These are phyloP conservation scores for Salix suchowensis DNA, from an alignment of 345 rosid species.

Conservation along the genomic window DNA sequence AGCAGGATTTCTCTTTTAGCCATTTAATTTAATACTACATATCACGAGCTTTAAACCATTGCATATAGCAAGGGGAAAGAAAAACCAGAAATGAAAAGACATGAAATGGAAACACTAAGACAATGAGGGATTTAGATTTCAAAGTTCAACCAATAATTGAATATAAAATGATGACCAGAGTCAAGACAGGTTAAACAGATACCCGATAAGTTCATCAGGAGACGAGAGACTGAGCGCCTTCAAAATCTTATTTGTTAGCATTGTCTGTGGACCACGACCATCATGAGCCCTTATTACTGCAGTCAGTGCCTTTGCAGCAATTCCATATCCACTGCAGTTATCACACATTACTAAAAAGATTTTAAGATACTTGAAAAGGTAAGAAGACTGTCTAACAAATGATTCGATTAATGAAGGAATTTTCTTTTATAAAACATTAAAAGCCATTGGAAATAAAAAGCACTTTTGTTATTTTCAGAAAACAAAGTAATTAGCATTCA, in stretches of 20 bases:
- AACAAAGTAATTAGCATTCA: neutral
- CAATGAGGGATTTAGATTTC: neutral
- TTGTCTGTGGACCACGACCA: conserved; percentile 81
- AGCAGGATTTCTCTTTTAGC: neutral
- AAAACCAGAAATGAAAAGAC: neutral
- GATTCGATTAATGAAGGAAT: neutral
- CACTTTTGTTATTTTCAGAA: neutral
- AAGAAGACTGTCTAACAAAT: neutral
- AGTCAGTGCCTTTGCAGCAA: conserved; percentile 86
- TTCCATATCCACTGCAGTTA: conserved; percentile 76
- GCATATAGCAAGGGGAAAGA: neutral
- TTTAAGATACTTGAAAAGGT: neutral
- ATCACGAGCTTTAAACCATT: neutral
- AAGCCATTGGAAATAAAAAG: neutral
- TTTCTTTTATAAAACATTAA: neutral
- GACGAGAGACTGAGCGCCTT: conserved; percentile 66
- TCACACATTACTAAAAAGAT: neutral
- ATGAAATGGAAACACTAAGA: neutral
- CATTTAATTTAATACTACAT: neutral
- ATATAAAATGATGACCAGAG: neutral
- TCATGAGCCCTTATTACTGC: conserved; percentile 85
- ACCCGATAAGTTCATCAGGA: conserved; percentile 80
- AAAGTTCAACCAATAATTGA: neutral
- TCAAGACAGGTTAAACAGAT: neutral
- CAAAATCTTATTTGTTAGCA: conserved; percentile 59